These are phyloP conservation scores for Xerocomellus intermedius DNA, from an alignment of 768 basidiomycete genomes.

Conservation along the genomic window DNA sequence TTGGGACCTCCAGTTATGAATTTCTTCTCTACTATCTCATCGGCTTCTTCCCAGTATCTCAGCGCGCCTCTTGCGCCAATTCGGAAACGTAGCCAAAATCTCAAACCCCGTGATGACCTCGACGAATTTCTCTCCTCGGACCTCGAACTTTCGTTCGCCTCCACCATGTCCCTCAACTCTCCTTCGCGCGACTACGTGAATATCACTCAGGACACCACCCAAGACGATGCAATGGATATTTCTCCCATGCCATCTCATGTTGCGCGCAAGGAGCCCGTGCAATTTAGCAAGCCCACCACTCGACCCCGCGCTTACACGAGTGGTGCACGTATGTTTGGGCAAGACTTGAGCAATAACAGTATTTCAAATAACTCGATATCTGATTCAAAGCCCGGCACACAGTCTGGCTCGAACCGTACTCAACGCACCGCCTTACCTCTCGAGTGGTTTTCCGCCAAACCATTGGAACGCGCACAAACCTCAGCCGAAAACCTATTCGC, in stretches of 20 bases:
- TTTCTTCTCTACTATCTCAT: slow-evolving; percentile 44
- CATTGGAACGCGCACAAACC: slow-evolving; percentile 17
- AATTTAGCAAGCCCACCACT: slow-evolving; percentile 29
- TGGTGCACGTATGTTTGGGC: slow-evolving; percentile 67
- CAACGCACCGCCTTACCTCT: slow-evolving; percentile 63
- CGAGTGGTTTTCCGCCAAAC: slow-evolving; percentile 50
- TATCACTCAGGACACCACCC: slow-evolving; percentile 48
- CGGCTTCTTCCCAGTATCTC: slow-evolving; percentile 46
- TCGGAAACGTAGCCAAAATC: slow-evolving; percentile 48
- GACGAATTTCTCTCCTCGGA: slow-evolving; percentile 74
- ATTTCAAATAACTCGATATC: slow-evolving; percentile 35
- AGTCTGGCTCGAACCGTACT: slow-evolving; percentile 48
- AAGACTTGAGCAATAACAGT: slow-evolving; percentile 63
- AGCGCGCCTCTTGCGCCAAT: slow-evolving; percentile 38
- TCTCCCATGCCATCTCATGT: slow-evolving; percentile 57
- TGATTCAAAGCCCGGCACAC: slow-evolving; percentile 26
- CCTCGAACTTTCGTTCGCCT: slow-evolving; percentile 79
- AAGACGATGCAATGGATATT: slow-evolving; percentile 75
- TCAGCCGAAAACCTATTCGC: slow-evolving; percentile 30
- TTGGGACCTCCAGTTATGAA: slow-evolving; percentile 48
- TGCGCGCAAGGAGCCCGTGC: slow-evolving; percentile 29
- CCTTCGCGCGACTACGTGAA: slow-evolving; percentile 51
- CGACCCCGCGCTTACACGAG: slow-evolving; percentile 69
- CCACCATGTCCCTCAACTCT: slow-evolving; percentile 76
- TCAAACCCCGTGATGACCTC: slow-evolving; percentile 47